Evolutionary conservation across 176 grass and related monocot species (phyloP).

Genomic region (Oryza coarctata): DNA sequence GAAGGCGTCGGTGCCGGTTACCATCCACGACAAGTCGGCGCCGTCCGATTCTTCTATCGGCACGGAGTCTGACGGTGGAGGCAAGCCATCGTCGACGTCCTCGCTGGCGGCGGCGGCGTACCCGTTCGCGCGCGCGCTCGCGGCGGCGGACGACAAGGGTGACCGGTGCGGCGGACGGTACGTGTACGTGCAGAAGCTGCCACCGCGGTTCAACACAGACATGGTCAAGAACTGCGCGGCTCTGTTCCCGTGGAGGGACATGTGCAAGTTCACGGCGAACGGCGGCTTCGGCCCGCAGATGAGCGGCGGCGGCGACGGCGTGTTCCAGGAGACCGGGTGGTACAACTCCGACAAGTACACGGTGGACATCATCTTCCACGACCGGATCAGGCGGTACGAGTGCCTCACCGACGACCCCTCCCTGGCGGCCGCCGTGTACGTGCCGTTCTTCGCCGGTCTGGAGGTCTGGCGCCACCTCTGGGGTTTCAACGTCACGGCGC

Average conservation of each 20-base stretch:
- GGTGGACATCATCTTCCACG: constrained; percentile 81
- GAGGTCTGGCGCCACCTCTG: constrained; percentile 70
- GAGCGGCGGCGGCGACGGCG: constrained; percentile 13
- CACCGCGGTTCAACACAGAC: constrained; percentile 68
- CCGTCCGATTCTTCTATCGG: no score
- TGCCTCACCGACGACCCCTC: constrained; percentile 80
- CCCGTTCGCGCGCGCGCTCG: constrained; percentile 25
- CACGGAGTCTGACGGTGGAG: not conserved
- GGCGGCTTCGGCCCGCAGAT: constrained; percentile 67
- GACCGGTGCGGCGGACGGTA: constrained; percentile 75
- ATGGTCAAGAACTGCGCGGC: constrained; percentile 54
- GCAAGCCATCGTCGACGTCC: not conserved
- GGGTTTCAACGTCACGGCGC: constrained; percentile 34
- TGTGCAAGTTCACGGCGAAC: constrained; percentile 74
- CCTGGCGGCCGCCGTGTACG: constrained; percentile 60
- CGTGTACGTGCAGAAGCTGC: constrained; percentile 80
- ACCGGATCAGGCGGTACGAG: constrained; percentile 75
- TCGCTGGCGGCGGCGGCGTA: not conserved
- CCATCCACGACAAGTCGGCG: no score
- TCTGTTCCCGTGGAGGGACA: constrained; percentile 60
- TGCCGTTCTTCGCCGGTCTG: constrained; percentile 82
- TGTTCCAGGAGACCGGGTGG: constrained; percentile 73
- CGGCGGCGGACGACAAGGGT: constrained; percentile 28
- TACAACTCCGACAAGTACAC: constrained; percentile 64
- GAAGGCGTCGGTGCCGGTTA: no score